Evolutionary conservation across 768 basidiomycete genomes (phyloP), one percentile per base, ranked within the genome.

Genomic region (Chalciporus sphaerocephalus): DNA sequence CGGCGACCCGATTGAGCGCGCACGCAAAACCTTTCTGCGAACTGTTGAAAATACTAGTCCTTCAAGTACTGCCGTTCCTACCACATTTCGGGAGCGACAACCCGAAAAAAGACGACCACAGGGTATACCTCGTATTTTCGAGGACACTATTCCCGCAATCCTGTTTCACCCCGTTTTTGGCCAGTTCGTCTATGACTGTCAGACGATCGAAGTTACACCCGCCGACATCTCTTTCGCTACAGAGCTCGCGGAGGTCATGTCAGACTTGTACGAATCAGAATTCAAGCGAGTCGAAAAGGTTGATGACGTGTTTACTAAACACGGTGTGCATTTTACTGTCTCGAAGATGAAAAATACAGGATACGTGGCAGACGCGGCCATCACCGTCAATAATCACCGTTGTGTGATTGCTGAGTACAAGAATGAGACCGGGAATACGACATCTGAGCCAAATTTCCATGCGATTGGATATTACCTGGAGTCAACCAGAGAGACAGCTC

Each of bases 391-490:
- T 27, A 30, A 43, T 39, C 51, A 39, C 41, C 40, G 48, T 40
- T 48, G 50, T 50, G 17, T 52, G 28, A 55, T 67, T 25, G 42
- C 47, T 8, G 58, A 62, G 42, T 28, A 23, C 15, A 16, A 38
- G 23, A 21, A 20, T 13, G 28, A 45, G 9, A n/a, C 32, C 20
- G 9, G 37, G 58, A 56, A 33, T 18, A 58, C 27, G 48, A 56
- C 27, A 42, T 37, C 62, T 22, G 59, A 67, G 33, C 63, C 66
- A 11, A 48, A 56, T 44, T 52, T 60, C 40, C 55, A 65, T 52
- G 53, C 53, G 3, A 47, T 50, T 28, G 24, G 38, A 15, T 57
- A 57, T 41, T 65, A 57, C 42, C 28, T 55, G 5, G 48, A 54
- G 35, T 50, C 42, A 13, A 57, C 47, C 30, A 50, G 41, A 38